Evolutionary conservation across 2,329 filamentous ascomycete species (phyloP), one percentile per base, ranked within the genome.

Genomic region (Echinosphaeria canescens): DNA sequence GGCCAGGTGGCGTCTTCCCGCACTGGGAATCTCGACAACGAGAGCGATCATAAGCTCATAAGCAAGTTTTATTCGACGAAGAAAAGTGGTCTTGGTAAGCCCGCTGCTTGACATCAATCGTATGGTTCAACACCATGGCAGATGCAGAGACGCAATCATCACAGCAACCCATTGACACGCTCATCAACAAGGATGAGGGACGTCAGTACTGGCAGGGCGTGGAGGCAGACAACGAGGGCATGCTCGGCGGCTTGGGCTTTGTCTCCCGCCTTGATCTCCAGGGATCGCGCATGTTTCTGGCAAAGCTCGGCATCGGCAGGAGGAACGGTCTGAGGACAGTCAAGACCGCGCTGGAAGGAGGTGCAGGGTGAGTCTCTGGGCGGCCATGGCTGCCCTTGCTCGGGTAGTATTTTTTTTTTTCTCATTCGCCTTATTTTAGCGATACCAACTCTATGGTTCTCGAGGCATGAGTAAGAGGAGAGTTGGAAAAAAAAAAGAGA

Each of bases 181-280:
- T 39, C 9, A 48, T 53, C 31, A 42, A 39, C 28, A 38, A 38
- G 2, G 41, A 41, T 10, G 47, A 49, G 25, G 47, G 49, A 10
- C 45, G 45, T 11, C 38, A 42, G 14, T 65, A 64, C 42, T 65
- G 59, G 60, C 41, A 58, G 27, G 37, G 41, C 13, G 38, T 55
- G 27, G 44, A 46, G 2, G 50, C 55, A 23, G 49, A 56, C 27
- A 47, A 53, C 25, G 62, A 75, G 38, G 79, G 80, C 41, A 84
- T 88, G 73, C 71, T 91, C 2, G 82, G 80, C 33, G 79, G 82
- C 46, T 54, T 54, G 30, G 44, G 53, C 10, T 59, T 69, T 43
- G 61, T 78, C 40, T 74, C 68, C 18, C 62, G 66, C 33, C 61
- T 75, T 31, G 79, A 84, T 43, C 54, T 85, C 6, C 66, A 71